These are phyloP conservation scores for Verticillium zaregamsianum DNA, from an alignment of 2,329 filamentous ascomycete species.

Conservation along the genomic window DNA sequence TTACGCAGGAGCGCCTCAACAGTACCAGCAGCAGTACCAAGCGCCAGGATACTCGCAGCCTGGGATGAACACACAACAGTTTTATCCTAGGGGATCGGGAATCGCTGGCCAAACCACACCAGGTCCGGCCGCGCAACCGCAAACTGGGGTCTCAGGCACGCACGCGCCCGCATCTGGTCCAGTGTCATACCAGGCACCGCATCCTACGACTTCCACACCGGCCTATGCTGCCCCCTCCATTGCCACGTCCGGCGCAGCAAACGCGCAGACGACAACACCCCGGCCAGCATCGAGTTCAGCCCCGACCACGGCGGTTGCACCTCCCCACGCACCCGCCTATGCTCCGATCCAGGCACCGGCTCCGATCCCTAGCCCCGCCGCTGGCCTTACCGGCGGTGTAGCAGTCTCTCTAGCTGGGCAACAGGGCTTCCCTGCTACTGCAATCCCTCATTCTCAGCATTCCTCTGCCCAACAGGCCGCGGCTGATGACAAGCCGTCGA, in stretches of 20 bases:
- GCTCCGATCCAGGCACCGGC: slow-evolving; percentile 4
- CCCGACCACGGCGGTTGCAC: background rate
- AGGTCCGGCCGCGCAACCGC: background rate
- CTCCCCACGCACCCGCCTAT: background rate
- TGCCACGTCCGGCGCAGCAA: background rate
- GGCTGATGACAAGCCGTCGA: background rate
- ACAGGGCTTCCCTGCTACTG: background rate
- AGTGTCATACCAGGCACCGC: background rate
- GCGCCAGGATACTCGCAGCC: background rate
- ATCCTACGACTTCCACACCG: background rate
- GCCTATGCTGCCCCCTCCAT: background rate
- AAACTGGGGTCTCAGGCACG: background rate
- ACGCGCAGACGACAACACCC: background rate
- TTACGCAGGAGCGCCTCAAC: background rate
- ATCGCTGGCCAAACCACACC: background rate
- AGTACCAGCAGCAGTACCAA: background rate
- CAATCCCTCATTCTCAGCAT: background rate
- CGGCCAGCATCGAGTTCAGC: background rate
- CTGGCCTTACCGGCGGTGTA: slow-evolving; percentile 8
- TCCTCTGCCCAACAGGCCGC: background rate
- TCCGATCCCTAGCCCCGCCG: slow-evolving; percentile 17
- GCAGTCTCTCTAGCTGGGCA: background rate
- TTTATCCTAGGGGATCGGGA: background rate
- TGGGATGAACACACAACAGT: background rate
- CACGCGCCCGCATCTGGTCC: background rate